These are phyloP conservation scores for Ustilago curta DNA, from an alignment of 1,284 basidiomycete genomes.

Conservation along the genomic window DNA sequence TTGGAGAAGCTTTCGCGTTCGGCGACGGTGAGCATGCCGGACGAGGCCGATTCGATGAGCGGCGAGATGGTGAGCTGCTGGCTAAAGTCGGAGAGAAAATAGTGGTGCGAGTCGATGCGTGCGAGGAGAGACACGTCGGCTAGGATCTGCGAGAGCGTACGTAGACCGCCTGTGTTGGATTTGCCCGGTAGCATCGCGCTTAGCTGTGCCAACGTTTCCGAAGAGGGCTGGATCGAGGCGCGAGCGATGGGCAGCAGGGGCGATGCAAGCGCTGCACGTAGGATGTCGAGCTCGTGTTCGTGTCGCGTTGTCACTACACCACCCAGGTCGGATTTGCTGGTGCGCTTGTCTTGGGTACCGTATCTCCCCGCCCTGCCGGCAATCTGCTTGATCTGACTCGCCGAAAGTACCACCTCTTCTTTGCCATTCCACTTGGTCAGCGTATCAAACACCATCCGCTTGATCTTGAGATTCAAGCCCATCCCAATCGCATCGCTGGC, in stretches of 20 bases:
- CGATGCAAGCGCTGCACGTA: slow-evolving; percentile 72
- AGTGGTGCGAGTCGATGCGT: slow-evolving; percentile 72
- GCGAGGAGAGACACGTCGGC: slow-evolving; percentile 73
- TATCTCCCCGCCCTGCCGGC: slow-evolving; percentile 94
- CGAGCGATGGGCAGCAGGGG: slow-evolving; percentile 71
- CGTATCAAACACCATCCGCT: slow-evolving; percentile 84
- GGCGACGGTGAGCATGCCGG: slow-evolving; percentile 71
- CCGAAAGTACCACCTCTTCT: slow-evolving; percentile 74
- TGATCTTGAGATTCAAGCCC: slow-evolving; percentile 96
- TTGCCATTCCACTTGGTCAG: slow-evolving; percentile 81
- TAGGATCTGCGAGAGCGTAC: slow-evolving; percentile 70
- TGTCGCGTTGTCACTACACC: slow-evolving; percentile 77
- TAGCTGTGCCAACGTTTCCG: slow-evolving; percentile 67
- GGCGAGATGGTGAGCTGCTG: slow-evolving; percentile 70
- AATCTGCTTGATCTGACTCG: slow-evolving; percentile 93
- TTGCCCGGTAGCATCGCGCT: slow-evolving; percentile 70
- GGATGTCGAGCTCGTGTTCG: slow-evolving; percentile 76
- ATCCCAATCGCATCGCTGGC: slow-evolving; percentile 94
- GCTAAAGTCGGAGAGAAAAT: slow-evolving; percentile 69
- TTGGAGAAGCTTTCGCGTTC: slow-evolving; percentile 73
- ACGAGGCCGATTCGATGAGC: slow-evolving; percentile 70
- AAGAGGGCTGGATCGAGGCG: slow-evolving; percentile 71
- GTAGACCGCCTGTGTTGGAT: slow-evolving; percentile 25
- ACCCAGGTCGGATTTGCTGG: slow-evolving; percentile 30
- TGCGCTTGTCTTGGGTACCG: slow-evolving; percentile 75